Base-by-base conservation (phyloP, 768 basidiomycete species). In the Fomitopsis serialis region DNA sequence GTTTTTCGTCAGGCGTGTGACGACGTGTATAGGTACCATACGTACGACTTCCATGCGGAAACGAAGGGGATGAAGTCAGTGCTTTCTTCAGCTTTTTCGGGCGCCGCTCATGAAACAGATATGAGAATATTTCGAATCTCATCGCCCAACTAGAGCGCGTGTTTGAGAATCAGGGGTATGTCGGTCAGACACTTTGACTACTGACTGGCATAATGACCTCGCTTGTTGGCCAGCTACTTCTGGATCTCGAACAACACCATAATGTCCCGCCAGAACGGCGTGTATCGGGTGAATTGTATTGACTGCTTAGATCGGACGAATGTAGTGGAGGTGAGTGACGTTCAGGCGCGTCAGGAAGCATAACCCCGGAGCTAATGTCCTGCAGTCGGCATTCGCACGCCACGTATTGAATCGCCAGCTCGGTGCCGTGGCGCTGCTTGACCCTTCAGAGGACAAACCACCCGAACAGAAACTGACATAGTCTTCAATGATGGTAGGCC, bases 231-330 rank as follows among this genome's bases (percentile, higher is more conserved):
- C 54, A 91, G 88, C 27, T 95, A 88, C 65, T 79, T 91, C 54
- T 94, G 92, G 91, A 79, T 88, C 19, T 87, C 87, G 1, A 79
- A 87, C 52, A 73, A 81, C 27, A 72, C 72, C 13, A 74, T 86
- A 12, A 75, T 95, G 67, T 86, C 90, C 6, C 79, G 82, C 62
- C 95, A 98, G 67, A 85, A 82, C 54, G 92, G 92, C 1, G 82
- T 87, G 2, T 97, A 90, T 70, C 81, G 95, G 3, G 81, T 93
- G 22, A 98, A 96, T 63, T 98, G 96, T 66, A 95, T 98, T 43
- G 96, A 98, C 64, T 96, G 94, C 62, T 72, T 98, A 40, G 96
- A 98, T 65, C 75, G 96, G 48, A 98, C 96, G 13, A 97, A 96
- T 64, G 95, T 97, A 22, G 91, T 97, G 9, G 87, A 92, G 78